Percentiles rank a stretch among this genome's conserved stretches.
phyloP scores from a whole-genome alignment of 1,139 yeast species.

The Yamadazyma membranifaciens region DNA sequence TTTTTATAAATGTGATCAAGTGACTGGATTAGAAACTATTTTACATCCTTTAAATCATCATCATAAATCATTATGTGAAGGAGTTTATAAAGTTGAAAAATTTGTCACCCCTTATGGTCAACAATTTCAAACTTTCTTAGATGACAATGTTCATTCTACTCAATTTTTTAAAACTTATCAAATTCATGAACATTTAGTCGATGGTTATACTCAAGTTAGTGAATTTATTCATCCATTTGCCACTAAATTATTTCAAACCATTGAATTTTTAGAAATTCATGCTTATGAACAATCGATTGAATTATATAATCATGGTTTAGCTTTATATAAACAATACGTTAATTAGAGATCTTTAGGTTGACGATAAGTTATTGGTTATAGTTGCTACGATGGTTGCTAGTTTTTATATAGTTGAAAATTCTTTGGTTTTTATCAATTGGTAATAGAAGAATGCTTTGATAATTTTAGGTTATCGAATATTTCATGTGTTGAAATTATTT shows the following conservation, averaged over 20 bases:
- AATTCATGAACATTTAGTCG: conserved; percentile 28
- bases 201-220: conserved; percentile 15
- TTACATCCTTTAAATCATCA: conserved; percentile 41
- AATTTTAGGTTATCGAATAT: too few relatives aligned
- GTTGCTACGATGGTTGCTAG: neutral
- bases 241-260: conserved; percentile 26
- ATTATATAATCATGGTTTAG: conserved; percentile 14
- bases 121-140: conserved; percentile 30
- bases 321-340: conserved; percentile 7
- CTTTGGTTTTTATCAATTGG: neutral
- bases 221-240: conserved; percentile 28
- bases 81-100: conserved; percentile 28
- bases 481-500: too few relatives aligned
- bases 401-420: neutral
- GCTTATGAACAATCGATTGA: conserved; percentile 20
- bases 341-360: neutral
- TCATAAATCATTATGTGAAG: conserved; percentile 37
- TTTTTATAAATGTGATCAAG: conserved; percentile 40
- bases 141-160: conserved; percentile 37
- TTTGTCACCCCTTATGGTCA: conserved; percentile 33
- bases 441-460: too few relatives aligned
- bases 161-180: conserved; percentile 34
- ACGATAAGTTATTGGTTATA: too few relatives aligned
- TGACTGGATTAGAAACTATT: conserved; percentile 31
- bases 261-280: conserved; percentile 32